Evolutionary conservation across 2,329 filamentous ascomycete genomes (phyloP).

Genomic region (Leptoxyphium fumago): DNA sequence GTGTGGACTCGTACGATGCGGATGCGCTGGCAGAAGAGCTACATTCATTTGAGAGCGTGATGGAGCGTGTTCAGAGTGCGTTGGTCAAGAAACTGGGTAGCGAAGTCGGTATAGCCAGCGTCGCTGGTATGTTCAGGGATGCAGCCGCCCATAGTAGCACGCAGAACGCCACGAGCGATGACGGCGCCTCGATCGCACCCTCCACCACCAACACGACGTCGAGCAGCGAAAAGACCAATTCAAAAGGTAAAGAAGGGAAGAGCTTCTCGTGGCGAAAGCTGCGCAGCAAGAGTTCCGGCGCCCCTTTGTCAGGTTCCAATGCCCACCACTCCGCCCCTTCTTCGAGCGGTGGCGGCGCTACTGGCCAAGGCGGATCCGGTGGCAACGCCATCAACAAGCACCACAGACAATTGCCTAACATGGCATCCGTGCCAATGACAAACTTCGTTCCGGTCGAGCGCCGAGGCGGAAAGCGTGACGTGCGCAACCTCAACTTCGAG

Average conservation of each 20-base stretch:
- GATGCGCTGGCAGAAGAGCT: slow-evolving; percentile 90
- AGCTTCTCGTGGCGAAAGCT: slow-evolving; percentile 79
- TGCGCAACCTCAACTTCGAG: slow-evolving; percentile 53
- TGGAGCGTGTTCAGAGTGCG: slow-evolving; percentile 69
- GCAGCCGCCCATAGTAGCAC: slow-evolving; percentile 25
- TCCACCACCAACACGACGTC: slow-evolving; percentile 18
- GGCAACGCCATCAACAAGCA: slow-evolving; percentile 18
- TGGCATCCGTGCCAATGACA: slow-evolving; percentile 43
- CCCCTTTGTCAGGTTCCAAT: slow-evolving; percentile 20
- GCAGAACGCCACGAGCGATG: slow-evolving; percentile 6
- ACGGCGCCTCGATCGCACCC: slow-evolving; percentile 20
- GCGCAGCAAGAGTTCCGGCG: slow-evolving; percentile 70
- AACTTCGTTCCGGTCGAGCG: slow-evolving; percentile 53
- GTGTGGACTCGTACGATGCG: slow-evolving; percentile 78
- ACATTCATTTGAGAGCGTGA: slow-evolving; percentile 69
- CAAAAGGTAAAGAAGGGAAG: slow-evolving; percentile 51
- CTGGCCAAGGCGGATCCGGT: background rate
- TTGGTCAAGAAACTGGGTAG: slow-evolving; percentile 77
- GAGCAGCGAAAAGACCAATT: slow-evolving; percentile 24
- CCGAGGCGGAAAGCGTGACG: slow-evolving; percentile 32
- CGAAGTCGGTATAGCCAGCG: slow-evolving; percentile 74
- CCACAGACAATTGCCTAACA: slow-evolving; percentile 35
- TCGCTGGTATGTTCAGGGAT: slow-evolving; percentile 61
- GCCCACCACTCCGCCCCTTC: slow-evolving; percentile 32
- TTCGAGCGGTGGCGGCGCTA: slow-evolving; percentile 23